A percentile compares a stretch with the other conserved stretches of the same genome.
These are phyloP conservation scores for Gnomoniopsis sp. DNA, from an alignment of 2,329 filamentous ascomycete genomes.

Conservation along the genomic window DNA sequence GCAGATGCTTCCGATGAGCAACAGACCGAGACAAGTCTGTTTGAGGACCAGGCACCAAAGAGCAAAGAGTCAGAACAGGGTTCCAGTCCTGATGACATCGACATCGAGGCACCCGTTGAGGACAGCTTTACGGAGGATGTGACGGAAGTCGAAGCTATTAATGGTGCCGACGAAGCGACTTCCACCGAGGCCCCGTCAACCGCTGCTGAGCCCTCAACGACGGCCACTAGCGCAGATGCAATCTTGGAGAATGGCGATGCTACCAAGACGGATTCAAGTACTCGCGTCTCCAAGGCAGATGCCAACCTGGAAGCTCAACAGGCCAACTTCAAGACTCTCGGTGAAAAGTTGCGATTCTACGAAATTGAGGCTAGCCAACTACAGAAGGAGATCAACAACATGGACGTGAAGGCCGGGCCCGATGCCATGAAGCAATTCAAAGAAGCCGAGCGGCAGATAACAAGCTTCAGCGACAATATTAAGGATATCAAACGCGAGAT, in stretches of 20 bases:
- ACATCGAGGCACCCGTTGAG: slow-evolving; percentile 41
- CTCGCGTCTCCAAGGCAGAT: slow-evolving; percentile 18
- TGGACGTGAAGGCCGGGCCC: slow-evolving; percentile 18
- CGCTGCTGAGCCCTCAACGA: slow-evolving; percentile 11
- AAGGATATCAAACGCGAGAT: slow-evolving; percentile 33
- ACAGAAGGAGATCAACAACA: slow-evolving; percentile 28
- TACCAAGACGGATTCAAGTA: neutral
- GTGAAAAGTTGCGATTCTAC: slow-evolving; percentile 30
- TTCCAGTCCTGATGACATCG: slow-evolving; percentile 44
- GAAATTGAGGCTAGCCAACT: slow-evolving; percentile 29
- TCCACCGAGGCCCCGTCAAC: slow-evolving; percentile 14
- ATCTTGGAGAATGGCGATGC: neutral
- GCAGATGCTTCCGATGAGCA: slow-evolving; percentile 2
- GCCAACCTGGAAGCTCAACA: slow-evolving; percentile 28
- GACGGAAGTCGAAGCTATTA: slow-evolving; percentile 14
- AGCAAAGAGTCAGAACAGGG: slow-evolving; percentile 26
- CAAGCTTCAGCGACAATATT: slow-evolving; percentile 28
- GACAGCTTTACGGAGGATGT: slow-evolving; percentile 10
- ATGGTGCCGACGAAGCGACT: slow-evolving; percentile 15
- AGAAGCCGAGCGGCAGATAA: slow-evolving; percentile 28
- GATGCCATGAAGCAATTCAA: slow-evolving; percentile 19
- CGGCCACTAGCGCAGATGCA: slow-evolving; percentile 4
- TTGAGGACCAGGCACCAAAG: slow-evolving; percentile 20
- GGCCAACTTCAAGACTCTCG: slow-evolving; percentile 31
- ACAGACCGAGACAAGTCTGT: slow-evolving; percentile 20